Evolutionary conservation across 768 basidiomycete species (phyloP).

Genomic region (Rhodotorula taiwanensis): DNA sequence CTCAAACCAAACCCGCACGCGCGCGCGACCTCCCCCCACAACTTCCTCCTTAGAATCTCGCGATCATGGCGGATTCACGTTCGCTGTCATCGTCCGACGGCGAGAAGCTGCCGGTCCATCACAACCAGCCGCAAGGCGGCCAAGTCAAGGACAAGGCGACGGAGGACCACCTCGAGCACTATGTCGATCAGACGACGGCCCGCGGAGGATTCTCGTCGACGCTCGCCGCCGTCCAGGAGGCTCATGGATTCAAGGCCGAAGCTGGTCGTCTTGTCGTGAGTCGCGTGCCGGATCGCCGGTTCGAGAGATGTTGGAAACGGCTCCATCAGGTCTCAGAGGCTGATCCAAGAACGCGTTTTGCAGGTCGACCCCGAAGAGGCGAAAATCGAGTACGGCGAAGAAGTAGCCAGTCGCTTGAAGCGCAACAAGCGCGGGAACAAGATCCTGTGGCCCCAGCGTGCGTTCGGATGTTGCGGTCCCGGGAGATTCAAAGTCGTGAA

Average conservation of each 20-base stretch:
- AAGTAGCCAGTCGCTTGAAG: slow-evolving; percentile 55
- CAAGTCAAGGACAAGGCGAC: slow-evolving; percentile 11
- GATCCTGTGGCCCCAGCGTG: slow-evolving; percentile 60
- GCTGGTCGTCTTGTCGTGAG: slow-evolving; percentile 14
- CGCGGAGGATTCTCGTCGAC: slow-evolving; percentile 8
- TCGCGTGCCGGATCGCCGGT: no score
- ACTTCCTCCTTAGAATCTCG: no score
- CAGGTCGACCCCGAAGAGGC: slow-evolving; percentile 50
- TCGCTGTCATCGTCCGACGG: background rate
- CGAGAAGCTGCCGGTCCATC: background rate
- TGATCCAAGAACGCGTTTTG: slow-evolving; percentile 16
- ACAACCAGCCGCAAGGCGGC: background rate
- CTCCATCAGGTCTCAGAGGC: background rate
- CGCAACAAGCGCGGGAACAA: slow-evolving; percentile 55
- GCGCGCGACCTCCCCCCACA: no score
- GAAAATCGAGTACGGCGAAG: slow-evolving; percentile 56
- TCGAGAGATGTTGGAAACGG: no score
- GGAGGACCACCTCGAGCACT: slow-evolving; percentile 27
- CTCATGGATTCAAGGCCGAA: slow-evolving; percentile 23
- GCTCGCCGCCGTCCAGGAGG: slow-evolving; percentile 22
- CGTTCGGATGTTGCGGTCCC: background rate
- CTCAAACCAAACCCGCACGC: no score
- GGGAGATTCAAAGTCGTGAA: no score
- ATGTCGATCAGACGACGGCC: background rate
- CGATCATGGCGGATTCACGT: slow-evolving; percentile 1